Conservation (phyloP, 2,329 filamentous ascomycete genomes). For the Xylaria sp. region DNA sequence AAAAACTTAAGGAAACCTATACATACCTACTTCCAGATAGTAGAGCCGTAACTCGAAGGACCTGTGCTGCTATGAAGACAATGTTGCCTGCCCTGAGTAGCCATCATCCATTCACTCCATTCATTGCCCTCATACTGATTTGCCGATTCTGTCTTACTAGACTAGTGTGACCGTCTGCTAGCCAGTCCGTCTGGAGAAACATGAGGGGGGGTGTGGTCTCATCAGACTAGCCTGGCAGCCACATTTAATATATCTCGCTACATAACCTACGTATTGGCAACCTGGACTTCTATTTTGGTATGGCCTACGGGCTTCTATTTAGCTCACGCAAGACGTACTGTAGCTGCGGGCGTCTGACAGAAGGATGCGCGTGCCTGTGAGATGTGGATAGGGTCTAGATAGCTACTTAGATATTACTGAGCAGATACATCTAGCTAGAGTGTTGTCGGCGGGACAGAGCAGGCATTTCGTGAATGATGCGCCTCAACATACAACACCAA, state of each 20-base stretch:
- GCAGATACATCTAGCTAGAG: background rate
- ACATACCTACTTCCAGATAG: too few relatives aligned
- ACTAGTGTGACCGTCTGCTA: constrained; percentile 21
- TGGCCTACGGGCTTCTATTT: constrained; percentile 17
- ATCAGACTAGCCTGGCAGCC: constrained; percentile 27
- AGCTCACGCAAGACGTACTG: constrained; percentile 17
- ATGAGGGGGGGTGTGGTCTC: constrained; percentile 17
- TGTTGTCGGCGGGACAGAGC: background rate
- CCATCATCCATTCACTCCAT: background rate
- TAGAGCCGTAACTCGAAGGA: constrained; percentile 23
- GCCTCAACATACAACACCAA: background rate
- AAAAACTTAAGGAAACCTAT: constrained; percentile 16
- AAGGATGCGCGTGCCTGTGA: constrained; percentile 5
- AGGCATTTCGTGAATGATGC: background rate
- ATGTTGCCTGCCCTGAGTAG: constrained; percentile 14
- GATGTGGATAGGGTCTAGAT: background rate
- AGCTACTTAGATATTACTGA: too few relatives aligned
- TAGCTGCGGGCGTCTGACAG: constrained; percentile 20
- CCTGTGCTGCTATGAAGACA: constrained; percentile 17
- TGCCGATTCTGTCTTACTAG: constrained; percentile 34
- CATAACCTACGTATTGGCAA: constrained; percentile 32
- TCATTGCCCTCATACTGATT: constrained; percentile 25
- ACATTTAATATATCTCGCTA: constrained; percentile 40
- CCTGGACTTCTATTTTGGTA: constrained; percentile 25
- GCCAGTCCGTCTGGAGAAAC: constrained; percentile 5